These are phyloP conservation scores for Leptographium flavum DNA, from an alignment of 2,329 filamentous ascomycete genomes.

Conservation along the genomic window DNA sequence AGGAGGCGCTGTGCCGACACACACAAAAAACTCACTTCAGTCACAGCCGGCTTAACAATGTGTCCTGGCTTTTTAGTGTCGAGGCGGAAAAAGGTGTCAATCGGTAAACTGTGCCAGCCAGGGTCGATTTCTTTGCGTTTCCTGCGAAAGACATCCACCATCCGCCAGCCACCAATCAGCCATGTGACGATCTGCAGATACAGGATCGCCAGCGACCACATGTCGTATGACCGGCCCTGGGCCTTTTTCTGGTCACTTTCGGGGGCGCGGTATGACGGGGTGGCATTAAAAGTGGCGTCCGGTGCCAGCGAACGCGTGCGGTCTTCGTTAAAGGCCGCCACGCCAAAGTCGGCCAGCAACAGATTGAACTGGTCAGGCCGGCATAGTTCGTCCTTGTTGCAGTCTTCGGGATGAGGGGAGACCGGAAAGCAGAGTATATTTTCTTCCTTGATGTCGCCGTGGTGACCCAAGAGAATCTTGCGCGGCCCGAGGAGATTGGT, in stretches of 20 bases:
- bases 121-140: not conserved
- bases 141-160: not conserved
- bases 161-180: not conserved
- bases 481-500: not conserved
- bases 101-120: not conserved
- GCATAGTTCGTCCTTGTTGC: too few species aligned
- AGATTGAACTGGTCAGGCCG: too few species aligned
- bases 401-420: too few species aligned
- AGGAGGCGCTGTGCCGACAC: not conserved
- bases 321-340: not conserved
- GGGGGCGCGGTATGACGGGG: not conserved
- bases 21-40: not conserved
- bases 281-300: not conserved
- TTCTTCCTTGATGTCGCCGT: conserved; percentile 14
- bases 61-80: not conserved
- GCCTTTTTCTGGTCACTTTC: not conserved
- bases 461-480: conserved; percentile 2
- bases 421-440: conserved; percentile 12
- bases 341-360: not conserved
- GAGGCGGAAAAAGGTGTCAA: not conserved
- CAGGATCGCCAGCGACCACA: conserved; percentile 13
- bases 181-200: conserved; percentile 11
- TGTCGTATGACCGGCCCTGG: conserved; percentile 10
- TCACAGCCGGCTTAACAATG: not conserved
- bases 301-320: not conserved